Base-by-base conservation (phyloP, 305 asterid genomes). In the Ilex paraguariensis region DNA sequence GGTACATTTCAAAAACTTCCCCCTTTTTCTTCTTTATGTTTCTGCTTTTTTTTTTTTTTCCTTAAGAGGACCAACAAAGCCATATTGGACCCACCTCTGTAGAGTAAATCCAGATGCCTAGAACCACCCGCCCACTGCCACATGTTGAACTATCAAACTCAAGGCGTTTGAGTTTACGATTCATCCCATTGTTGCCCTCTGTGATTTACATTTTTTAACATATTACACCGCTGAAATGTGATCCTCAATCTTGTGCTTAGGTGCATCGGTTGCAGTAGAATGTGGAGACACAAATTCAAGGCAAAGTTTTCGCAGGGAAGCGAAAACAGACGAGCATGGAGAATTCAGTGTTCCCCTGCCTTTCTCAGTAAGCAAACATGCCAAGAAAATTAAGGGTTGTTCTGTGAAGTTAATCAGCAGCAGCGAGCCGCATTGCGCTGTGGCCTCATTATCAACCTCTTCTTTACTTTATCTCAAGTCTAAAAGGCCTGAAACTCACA, bases 231-330 rank as follows among this genome's bases (percentile, higher is more conserved):
- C 28, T 16, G 9, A 36, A 36, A 36, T 36, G 9, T 46, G 28
- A 11, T 53, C 33, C 15, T 13, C 17, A 31, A 45, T 57, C 5
- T 16, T 54, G 36, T 12, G 8, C 40, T 17, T 55, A 92, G 98
- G 98, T 63, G 98, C 98, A 53, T 68, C 84, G 7, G 93, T 89
- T 50, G 93, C 77, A 1, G 80, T 92, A 28, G 91, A 85, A 67
- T 92, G 98, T 76, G 82, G 61, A 69, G 77, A 59, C 57, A 50
- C 74, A 0, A 54, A 70, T 46, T 51, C 76, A 32, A 66, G 56
- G 14, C 70, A 67, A 17, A 71, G 65, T 62, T 89, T 88, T 44
- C 71, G 77, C 32, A 56, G 68, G 13, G 75, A 73, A 58, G 95
- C 78, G 54, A 79, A 75, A 61, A 92, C 98, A 12, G 72, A 87